These are phyloP conservation scores for Chiua virens DNA, from an alignment of 768 basidiomycete species.

Conservation along the genomic window DNA sequence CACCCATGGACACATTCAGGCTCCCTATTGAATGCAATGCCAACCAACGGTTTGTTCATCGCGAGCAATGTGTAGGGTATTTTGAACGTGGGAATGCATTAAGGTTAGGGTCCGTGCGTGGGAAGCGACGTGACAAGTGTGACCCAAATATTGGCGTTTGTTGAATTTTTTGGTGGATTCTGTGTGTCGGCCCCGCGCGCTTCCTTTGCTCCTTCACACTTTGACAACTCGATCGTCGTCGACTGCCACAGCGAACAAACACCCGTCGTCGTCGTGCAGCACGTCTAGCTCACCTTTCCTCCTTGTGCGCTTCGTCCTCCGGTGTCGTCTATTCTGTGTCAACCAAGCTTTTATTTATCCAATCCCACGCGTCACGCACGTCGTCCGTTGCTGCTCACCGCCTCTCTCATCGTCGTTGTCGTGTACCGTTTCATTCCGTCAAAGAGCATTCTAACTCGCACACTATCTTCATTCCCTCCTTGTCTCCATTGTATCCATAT, in stretches of 20 bases:
- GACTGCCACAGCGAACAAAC: slow-evolving; percentile 45
- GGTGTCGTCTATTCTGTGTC: slow-evolving; percentile 23
- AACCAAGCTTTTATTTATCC: slow-evolving; percentile 34
- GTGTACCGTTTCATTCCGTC: slow-evolving; percentile 28
- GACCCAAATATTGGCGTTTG: slow-evolving; percentile 42
- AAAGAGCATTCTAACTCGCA: slow-evolving; percentile 29
- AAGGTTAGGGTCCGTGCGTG: slow-evolving; percentile 50
- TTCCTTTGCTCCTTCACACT: slow-evolving; percentile 45
- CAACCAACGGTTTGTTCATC: neutral
- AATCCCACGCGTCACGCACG: slow-evolving; percentile 49
- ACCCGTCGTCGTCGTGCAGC: slow-evolving; percentile 40
- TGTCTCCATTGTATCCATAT: slow-evolving; percentile 44
- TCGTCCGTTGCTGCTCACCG: slow-evolving; percentile 31
- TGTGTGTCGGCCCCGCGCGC: slow-evolving; percentile 46
- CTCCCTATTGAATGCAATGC: slow-evolving; percentile 1
- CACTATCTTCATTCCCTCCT: slow-evolving; percentile 24
- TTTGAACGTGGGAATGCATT: slow-evolving; percentile 33
- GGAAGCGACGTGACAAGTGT: slow-evolving; percentile 32
- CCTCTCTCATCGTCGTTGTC: slow-evolving; percentile 24
- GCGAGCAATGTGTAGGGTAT: slow-evolving; percentile 21
- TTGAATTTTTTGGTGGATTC: slow-evolving; percentile 40
- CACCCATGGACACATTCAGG: neutral
- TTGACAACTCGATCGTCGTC: slow-evolving; percentile 49
- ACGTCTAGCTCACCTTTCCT: slow-evolving; percentile 26
- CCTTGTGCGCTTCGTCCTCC: slow-evolving; percentile 21